These are phyloP conservation scores for Seiridium cupressi DNA, from an alignment of 2,329 filamentous ascomycete genomes.

Conservation along the genomic window DNA sequence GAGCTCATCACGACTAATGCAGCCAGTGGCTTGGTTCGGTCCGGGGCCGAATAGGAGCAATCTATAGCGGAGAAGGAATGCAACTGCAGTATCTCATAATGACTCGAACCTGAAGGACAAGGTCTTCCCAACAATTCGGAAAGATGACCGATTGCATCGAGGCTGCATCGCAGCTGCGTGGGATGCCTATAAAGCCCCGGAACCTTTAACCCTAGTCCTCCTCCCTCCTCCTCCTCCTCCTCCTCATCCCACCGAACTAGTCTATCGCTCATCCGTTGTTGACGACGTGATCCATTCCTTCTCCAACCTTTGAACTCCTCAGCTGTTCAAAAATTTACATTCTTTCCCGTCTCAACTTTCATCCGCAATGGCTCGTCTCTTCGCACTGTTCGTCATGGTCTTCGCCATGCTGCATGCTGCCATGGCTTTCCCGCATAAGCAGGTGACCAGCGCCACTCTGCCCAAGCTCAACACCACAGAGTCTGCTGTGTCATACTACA, in stretches of 20 bases:
- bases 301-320: too few species aligned
- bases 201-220: too few species aligned
- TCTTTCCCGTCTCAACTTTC: too few species aligned
- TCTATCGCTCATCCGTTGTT: neutral
- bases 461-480: neutral
- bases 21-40: constrained; percentile 1
- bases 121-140: neutral
- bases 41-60: constrained; percentile 2
- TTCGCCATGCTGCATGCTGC: neutral
- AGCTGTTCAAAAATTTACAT: too few species aligned
- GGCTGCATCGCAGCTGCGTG: too few species aligned
- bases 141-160: too few species aligned
- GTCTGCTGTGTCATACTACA: neutral
- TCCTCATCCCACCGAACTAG: too few species aligned
- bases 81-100: neutral
- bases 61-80: neutral
- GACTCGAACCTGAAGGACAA: neutral
- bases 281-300: neutral
- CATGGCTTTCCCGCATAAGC: neutral
- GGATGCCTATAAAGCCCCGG: too few species aligned
- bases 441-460: neutral
- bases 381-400: neutral
- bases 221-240: too few species aligned
- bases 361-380: neutral
- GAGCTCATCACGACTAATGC: neutral